Conservation (phyloP, 352 stramenopile species). For the Phytophthora chlamydospora region DNA sequence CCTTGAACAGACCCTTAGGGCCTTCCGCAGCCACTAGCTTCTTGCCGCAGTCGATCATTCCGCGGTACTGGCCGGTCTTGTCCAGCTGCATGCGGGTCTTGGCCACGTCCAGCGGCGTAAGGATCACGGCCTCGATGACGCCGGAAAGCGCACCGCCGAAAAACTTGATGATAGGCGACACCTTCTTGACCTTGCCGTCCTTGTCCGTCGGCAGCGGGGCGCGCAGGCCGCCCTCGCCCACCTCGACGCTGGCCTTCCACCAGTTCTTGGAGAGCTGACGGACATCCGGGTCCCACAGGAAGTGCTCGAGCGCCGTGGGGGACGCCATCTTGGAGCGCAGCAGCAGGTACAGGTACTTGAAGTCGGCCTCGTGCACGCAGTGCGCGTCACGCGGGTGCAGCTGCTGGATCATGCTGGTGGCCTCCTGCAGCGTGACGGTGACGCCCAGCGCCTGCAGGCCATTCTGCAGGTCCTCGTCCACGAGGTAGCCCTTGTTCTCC, state of each 20-base stretch:
- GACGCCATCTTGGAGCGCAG: slow-evolving; percentile 81
- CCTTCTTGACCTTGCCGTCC: slow-evolving; percentile 57
- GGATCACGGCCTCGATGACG: slow-evolving; percentile 84
- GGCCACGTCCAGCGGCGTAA: slow-evolving; percentile 88
- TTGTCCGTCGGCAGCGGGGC: slow-evolving; percentile 59
- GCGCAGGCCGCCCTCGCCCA: slow-evolving; percentile 75
- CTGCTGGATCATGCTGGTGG: slow-evolving; percentile 80
- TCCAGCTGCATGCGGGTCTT: slow-evolving; percentile 92
- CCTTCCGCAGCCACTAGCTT: slow-evolving; percentile 84
- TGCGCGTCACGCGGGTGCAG: slow-evolving; percentile 69
- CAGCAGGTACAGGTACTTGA: slow-evolving; percentile 84
- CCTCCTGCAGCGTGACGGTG: slow-evolving; percentile 71
- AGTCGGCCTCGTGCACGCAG: slow-evolving; percentile 76
- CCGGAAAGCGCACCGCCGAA: slow-evolving; percentile 84
- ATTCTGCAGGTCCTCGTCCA: slow-evolving; percentile 68
- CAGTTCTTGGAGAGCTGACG: slow-evolving; percentile 86
- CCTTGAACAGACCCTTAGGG: slow-evolving; percentile 84
- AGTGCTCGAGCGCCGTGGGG: slow-evolving; percentile 69
- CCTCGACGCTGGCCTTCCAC: slow-evolving; percentile 86
- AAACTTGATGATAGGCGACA: slow-evolving; percentile 80
- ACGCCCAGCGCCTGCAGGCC: slow-evolving; percentile 72
- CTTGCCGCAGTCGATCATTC: slow-evolving; percentile 86
- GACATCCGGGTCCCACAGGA: slow-evolving; percentile 85
- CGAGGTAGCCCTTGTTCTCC: slow-evolving; percentile 71
- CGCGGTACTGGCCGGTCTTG: slow-evolving; percentile 85